These are phyloP conservation scores for Cicer pinnatifidum DNA, from an alignment of 306 rosid species.

Conservation along the genomic window DNA sequence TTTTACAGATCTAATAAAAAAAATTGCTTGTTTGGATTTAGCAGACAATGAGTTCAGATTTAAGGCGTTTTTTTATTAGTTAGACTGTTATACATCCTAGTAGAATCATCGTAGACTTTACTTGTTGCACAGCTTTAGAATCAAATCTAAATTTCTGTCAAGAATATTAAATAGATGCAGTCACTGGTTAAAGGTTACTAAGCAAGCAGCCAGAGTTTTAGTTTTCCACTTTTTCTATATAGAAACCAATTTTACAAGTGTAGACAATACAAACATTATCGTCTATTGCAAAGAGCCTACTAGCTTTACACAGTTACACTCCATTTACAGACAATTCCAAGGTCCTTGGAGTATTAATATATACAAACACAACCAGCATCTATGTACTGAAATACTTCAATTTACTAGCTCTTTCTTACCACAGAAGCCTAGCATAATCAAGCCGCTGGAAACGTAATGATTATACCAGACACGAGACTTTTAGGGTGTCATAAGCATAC, in stretches of 20 bases:
- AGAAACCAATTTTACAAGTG: constrained; percentile 28
- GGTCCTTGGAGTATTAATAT: constrained; percentile 15
- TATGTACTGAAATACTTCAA: constrained; percentile 27
- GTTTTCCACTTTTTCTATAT: background rate
- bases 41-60: background rate
- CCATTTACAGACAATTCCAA: constrained; percentile 11
- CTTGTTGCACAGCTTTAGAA: background rate
- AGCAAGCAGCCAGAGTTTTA: background rate
- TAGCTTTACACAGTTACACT: background rate
- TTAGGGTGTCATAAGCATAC: constrained; percentile 56
- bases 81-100: background rate
- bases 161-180: background rate
- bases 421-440: constrained; percentile 6
- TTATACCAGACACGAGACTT: background rate
- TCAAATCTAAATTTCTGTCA: constrained; percentile 15
- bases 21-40: constrained; percentile 25
- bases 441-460: constrained; percentile 6
- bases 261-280: constrained; percentile 27
- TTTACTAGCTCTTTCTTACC: background rate
- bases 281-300: constrained; percentile 13
- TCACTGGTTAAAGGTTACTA: background rate
- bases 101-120: constrained; percentile 12
- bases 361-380: constrained; percentile 36
- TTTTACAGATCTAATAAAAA: background rate
- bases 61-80: constrained; percentile 1